Evolutionary conservation across 306 rosid genomes (phyloP), one percentile per base, ranked within the genome.

Genomic region (Cicer arietinum): DNA sequence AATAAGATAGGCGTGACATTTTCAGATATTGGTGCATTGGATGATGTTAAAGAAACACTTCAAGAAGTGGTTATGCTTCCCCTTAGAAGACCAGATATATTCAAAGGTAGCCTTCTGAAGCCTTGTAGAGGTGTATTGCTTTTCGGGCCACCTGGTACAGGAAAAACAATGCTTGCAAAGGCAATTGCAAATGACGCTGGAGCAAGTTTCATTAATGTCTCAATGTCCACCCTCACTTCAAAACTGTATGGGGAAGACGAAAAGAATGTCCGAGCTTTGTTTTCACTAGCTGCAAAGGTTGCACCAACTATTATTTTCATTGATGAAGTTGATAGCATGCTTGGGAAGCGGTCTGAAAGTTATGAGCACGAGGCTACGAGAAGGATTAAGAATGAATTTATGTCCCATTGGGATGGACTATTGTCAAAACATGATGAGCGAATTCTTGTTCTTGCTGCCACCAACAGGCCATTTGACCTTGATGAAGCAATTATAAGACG

Each of bases 281-380:
- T 91, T 89, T 83, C 92, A 1, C 88, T 91, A 13, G 97, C 95
- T 4, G 91, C 91, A 42, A 91, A 91, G 84, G 92, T 91, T 81
- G 80, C 95, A 5, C 97, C 97, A 3, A 89, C 97, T 47, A 85
- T 91, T 43, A 89, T 91, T 65, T 91, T 91, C 20, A 86, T 91
- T 37, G 97, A 91, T 35, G 97, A 91, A 76, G 97, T 91, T 56
- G 97, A 91, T 71, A 89, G 97, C 85, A 85, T 91, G 92, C 95
- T 91, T 37, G 97, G 92, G 10, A 89, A 88, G 83, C 54, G 97
- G 39, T 85, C 96, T 46, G 84, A 91, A 82, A 89, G 84, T 60
- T 92, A 91, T 58, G 89, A 89, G 74, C 90, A 88, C 17, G 97
- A 87, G 71, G 88, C 94, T 14, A 89, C 88, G 97, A 81, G 97